Conservation (phyloP, 345 rosid species). For the Gossypium mustelinum region DNA sequence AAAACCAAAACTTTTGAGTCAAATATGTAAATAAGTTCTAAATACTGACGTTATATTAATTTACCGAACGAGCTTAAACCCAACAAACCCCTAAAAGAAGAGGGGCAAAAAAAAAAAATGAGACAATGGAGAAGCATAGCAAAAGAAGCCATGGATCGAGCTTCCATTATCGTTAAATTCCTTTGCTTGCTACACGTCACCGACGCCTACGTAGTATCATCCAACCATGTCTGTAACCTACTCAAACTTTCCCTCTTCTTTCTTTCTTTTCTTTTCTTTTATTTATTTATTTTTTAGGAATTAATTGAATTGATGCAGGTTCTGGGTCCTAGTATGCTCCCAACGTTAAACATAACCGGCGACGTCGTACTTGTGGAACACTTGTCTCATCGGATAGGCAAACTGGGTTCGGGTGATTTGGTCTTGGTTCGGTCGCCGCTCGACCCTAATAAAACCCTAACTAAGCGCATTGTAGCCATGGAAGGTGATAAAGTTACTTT, state of each 20-base stretch:
- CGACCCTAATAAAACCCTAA: conserved; percentile 53
- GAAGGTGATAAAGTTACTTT: conserved; percentile 67
- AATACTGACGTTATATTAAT: neutral
- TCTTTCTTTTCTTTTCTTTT: neutral
- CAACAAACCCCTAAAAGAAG: neutral
- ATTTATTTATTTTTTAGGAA: neutral
- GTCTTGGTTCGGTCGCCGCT: conserved; percentile 66
- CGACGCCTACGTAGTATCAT: conserved; percentile 49
- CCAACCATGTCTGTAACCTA: conserved; percentile 43
- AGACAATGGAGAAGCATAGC: conserved; percentile 36
- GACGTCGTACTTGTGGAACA: conserved; percentile 37
- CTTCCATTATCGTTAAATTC: conserved; percentile 28
- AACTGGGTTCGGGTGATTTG: conserved; percentile 61
- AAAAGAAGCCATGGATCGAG: conserved; percentile 35
- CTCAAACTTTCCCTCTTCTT: neutral
- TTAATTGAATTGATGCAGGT: conserved; percentile 13
- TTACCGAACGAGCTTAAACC: neutral
- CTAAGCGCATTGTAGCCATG: conserved; percentile 63
- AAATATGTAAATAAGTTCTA: neutral
- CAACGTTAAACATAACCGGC: conserved; percentile 51
- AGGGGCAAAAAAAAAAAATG: conserved; percentile 4
- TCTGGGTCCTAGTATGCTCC: conserved; percentile 61
- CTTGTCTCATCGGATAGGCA: conserved; percentile 56
- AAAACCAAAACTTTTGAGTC: neutral
- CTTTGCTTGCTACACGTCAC: conserved; percentile 58